Percentiles rank a stretch among this genome's conserved stretches.
Evolutionary conservation across 169 alveolate genomes (phyloP).

Genomic region (Babesia caballi): DNA sequence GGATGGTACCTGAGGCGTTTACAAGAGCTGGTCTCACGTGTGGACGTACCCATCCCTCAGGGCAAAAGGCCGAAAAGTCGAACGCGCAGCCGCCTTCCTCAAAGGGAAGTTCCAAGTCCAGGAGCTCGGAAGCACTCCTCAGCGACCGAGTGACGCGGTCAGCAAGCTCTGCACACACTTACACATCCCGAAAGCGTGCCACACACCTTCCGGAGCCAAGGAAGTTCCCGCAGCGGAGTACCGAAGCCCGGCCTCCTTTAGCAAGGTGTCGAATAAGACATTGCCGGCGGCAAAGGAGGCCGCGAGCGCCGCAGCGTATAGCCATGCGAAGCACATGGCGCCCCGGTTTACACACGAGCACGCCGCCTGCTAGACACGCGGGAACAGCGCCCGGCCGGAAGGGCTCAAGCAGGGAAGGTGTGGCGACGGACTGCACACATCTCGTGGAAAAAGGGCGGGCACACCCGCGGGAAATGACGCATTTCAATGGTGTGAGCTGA

Average conservation of each 20-base stretch:
- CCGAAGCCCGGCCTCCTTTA: slow-evolving; percentile 2
- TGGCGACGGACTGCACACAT: background rate
- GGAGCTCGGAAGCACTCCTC: slow-evolving; percentile 50
- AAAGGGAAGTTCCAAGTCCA: slow-evolving; percentile 54
- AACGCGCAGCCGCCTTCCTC: slow-evolving; percentile 59
- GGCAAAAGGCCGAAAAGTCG: slow-evolving; percentile 71
- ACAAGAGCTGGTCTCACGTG: background rate
- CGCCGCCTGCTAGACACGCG: background rate
- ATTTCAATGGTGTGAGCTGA: background rate
- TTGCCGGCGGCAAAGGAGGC: background rate
- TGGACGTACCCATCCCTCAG: slow-evolving; percentile 69
- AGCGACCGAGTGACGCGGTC: slow-evolving; percentile 52
- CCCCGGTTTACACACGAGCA: background rate
- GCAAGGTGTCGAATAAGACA: slow-evolving; percentile 26
- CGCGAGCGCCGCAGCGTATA: background rate
- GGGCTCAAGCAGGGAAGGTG: background rate
- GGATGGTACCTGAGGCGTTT: slow-evolving; percentile 35
- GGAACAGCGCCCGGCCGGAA: background rate
- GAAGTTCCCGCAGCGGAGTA: background rate
- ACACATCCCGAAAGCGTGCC: background rate
- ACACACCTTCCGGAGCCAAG: slow-evolving; percentile 13
- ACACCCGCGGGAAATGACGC: background rate
- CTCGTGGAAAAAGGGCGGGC: background rate
- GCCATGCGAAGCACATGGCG: background rate
- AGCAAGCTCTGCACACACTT: slow-evolving; percentile 34